phyloP scores from a whole-genome alignment of 2,329 filamentous ascomycete genomes.

The Colletotrichum incanum region DNA sequence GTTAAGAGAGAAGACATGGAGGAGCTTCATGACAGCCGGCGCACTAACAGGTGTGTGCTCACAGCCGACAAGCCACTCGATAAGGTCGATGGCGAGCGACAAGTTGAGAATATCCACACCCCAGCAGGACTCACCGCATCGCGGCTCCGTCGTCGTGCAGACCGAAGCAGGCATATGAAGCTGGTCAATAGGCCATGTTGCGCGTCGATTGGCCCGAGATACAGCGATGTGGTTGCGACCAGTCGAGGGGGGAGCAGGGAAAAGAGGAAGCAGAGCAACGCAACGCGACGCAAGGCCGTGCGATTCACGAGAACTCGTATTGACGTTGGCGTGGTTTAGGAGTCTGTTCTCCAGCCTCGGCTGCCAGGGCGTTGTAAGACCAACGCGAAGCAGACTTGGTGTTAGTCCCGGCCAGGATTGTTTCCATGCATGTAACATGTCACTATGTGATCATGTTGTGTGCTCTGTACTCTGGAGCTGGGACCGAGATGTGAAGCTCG shows the following conservation, averaged over 20 bases:
- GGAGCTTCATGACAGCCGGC: constrained; percentile 12
- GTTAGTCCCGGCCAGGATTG: constrained; percentile 13
- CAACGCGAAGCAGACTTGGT: background rate
- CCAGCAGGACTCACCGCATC: constrained; percentile 39
- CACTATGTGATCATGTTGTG: too few species aligned
- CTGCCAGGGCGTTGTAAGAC: constrained; percentile 3
- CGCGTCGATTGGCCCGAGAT: constrained; percentile 34
- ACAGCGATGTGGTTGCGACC: constrained; percentile 10
- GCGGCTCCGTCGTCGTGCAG: constrained; percentile 39
- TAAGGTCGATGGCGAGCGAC: constrained; percentile 14
- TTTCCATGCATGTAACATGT: background rate
- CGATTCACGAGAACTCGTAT: constrained; percentile 25
- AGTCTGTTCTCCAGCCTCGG: constrained; percentile 1
- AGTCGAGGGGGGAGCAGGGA: background rate
- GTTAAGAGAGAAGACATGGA: background rate
- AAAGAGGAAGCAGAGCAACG: constrained; percentile 17
- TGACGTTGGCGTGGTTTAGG: constrained; percentile 5
- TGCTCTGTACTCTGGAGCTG: background rate
- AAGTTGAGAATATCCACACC: background rate
- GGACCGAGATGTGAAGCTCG: background rate
- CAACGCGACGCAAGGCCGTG: constrained; percentile 14
- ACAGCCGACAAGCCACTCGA: constrained; percentile 4
- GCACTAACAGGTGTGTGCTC: constrained; percentile 15
- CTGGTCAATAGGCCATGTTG: constrained; percentile 24
- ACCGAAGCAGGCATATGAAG: constrained; percentile 32